Percentiles rank a stretch among this genome's conserved stretches.
phyloP scores from a whole-genome alignment of 257 asterid genomes.

The Marsdenia floribunda region DNA sequence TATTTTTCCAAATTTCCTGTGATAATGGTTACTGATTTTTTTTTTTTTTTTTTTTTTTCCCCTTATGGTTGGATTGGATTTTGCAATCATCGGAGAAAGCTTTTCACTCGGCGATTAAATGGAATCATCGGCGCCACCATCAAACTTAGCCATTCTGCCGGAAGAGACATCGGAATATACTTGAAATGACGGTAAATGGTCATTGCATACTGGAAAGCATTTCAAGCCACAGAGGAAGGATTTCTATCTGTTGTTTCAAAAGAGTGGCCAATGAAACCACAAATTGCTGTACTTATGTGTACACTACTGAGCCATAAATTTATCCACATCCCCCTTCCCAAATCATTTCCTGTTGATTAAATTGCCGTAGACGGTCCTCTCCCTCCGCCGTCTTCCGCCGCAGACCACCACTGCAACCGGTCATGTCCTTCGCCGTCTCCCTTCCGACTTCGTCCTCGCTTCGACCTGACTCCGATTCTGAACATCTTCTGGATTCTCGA shows the following conservation, averaged over 20 bases:
- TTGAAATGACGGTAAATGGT: background rate
- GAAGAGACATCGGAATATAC: constrained; percentile 44
- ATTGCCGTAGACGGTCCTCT: constrained; percentile 16
- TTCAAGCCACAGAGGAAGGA: constrained; percentile 51
- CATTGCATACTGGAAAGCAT: too few relatives aligned
- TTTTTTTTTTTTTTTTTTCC: too few relatives aligned
- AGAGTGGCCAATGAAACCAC: constrained; percentile 40
- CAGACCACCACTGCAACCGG: constrained; percentile 29
- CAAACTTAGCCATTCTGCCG: constrained; percentile 54
- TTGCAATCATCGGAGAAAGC: background rate
- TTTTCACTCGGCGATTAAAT: constrained; percentile 6
- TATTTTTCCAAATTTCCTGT: too few relatives aligned
- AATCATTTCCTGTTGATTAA: constrained; percentile 43
- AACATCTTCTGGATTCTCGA: constrained; percentile 58
- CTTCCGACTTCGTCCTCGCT: constrained; percentile 34
- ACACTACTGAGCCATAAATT: too few relatives aligned
- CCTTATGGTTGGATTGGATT: too few relatives aligned
- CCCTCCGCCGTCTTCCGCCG: constrained; percentile 16
- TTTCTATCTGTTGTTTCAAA: constrained; percentile 33
- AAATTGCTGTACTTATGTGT: too few relatives aligned
- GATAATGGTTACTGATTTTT: too few relatives aligned
- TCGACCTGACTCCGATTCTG: constrained; percentile 51
- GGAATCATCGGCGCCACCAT: constrained; percentile 27
- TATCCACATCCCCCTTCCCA: too few relatives aligned
- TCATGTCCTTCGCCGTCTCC: constrained; percentile 57